Evolutionary conservation across 1,139 yeast species (phyloP).

Genomic region (Pichia sp.): DNA sequence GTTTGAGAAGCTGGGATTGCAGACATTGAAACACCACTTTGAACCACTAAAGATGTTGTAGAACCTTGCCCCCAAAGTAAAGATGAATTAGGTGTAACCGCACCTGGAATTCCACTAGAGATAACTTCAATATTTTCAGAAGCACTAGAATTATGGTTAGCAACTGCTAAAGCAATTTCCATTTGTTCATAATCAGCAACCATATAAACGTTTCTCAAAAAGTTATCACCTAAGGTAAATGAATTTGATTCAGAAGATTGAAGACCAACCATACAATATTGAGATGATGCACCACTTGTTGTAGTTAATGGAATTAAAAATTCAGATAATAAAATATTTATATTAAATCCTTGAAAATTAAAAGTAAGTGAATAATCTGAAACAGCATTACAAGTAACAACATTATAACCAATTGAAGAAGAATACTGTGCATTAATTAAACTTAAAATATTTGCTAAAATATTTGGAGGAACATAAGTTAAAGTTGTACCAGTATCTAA

Average conservation of each 20-base stretch:
- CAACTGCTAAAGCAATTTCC: conserved; percentile 64
- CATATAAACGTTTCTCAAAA: conserved; percentile 66
- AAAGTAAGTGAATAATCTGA: conserved; percentile 32
- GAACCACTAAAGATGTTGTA: conserved; percentile 3
- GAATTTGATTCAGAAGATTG: conserved; percentile 27
- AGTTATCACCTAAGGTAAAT: conserved; percentile 60
- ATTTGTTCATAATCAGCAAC: conserved; percentile 69
- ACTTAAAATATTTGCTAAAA: conserved; percentile 36
- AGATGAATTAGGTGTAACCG: conserved; percentile 10
- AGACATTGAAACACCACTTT: conserved; percentile 6
- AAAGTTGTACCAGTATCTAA: conserved; percentile 68
- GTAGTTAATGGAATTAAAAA: conserved; percentile 24
- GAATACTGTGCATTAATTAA: conserved; percentile 36
- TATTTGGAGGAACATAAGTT: conserved; percentile 43
- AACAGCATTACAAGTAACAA: conserved; percentile 29
- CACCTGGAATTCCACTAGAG: conserved; percentile 16
- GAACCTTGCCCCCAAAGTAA: conserved; percentile 9
- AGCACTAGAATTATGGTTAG: conserved; percentile 24
- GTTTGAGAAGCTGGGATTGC: conserved; percentile 6
- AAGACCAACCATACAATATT: conserved; percentile 18
- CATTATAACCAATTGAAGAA: conserved; percentile 31
- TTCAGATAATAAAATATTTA: conserved; percentile 40
- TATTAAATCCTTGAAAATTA: conserved; percentile 48
- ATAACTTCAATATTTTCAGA: conserved; percentile 13
- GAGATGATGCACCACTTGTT: conserved; percentile 4